A percentile compares a stretch with the other conserved stretches of the same genome.
Evolutionary conservation across 371 early-diverging fungal species (phyloP).

Genomic region (Mucor indicus): DNA sequence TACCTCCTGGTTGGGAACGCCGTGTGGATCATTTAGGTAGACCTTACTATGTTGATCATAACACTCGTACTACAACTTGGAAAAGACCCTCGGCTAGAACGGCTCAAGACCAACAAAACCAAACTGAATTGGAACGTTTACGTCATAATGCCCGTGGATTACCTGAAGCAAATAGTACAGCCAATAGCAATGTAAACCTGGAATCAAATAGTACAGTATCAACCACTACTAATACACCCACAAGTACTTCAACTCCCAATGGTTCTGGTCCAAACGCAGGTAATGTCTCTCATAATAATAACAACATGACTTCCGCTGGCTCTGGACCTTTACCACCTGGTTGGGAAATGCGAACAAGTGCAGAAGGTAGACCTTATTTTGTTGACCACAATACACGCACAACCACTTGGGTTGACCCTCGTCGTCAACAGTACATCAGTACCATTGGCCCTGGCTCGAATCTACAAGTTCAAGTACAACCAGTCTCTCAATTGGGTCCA

Average conservation of each 20-base stretch:
- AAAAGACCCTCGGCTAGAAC: conserved; percentile 58
- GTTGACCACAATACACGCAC: conserved; percentile 98
- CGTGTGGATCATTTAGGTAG: conserved; percentile 68
- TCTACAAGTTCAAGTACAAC: conserved; percentile 67
- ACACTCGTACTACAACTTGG: conserved; percentile 73
- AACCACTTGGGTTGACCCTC: conserved; percentile 95
- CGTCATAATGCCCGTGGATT: conserved; percentile 80
- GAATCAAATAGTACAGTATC: too few relatives aligned
- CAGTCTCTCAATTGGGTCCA: conserved; percentile 80
- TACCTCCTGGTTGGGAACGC: conserved; percentile 64
- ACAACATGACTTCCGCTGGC: conserved; percentile 64
- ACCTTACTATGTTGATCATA: conserved; percentile 74
- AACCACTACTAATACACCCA: too few relatives aligned
- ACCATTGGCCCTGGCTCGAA: conserved; percentile 54
- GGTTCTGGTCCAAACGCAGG: background rate
- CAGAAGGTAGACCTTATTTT: conserved; percentile 93
- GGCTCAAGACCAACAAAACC: conserved; percentile 53
- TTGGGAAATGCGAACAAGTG: conserved; percentile 88
- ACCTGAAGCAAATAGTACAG: conserved; percentile 54
- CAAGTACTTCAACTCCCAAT: background rate
- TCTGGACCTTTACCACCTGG: conserved; percentile 91
- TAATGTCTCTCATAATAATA: conserved; percentile 41
- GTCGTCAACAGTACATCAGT: conserved; percentile 67
- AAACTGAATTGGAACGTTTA: conserved; percentile 71
- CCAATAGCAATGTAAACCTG: too few relatives aligned